Base-by-base conservation (phyloP, 2,329 filamentous ascomycete genomes). In the Colletotrichum musicola region DNA sequence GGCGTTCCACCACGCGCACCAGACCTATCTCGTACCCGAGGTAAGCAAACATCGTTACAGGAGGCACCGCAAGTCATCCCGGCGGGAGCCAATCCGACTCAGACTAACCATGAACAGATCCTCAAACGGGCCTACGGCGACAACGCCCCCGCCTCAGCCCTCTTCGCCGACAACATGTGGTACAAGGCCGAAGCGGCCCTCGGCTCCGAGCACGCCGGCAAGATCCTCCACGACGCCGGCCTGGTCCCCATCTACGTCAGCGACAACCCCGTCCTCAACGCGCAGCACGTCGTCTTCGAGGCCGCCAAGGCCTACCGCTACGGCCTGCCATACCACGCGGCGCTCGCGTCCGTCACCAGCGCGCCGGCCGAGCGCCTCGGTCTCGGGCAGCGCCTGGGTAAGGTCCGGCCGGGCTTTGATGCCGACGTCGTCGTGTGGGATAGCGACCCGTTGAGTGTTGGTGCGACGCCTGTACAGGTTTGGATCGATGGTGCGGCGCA, bases 111-210 rank as follows among this genome's bases (percentile, higher is more conserved):
- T 7, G 0, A 6, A 3, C 27, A 84, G 82, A 85, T 89, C 16
- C 80, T 89, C 2, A 88, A 87, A 72, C 82, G 86, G 56, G 85
- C 85, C 0, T 89, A 83, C 78, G 87, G 87, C 9, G 82, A 81
- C 6, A 81, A 81, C 0, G 77, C 85, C 14, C 87, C 85, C 10
- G 86, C 84, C 2, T 86, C 83, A 16, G 90, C 87, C n/a, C 80
- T 92, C 9, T 93, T 93, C 73, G 90, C 90, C 4, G 90, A 92
- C 73, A 91, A 90, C 74, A 92, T 92, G 88, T 91, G 87, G 76
- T 93, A 92, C 83, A 92, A 93, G 78, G 83, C 86, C 2, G 91
- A 93, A 77, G 81, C 89, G 0, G 91, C 90, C 70, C 81, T 87
- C 5, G 90, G 85, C 1, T 91, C 89, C 6, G 88, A 92, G 75